Conservation (phyloP, 345 rosid species). For the Toxicodendron radicans region DNA sequence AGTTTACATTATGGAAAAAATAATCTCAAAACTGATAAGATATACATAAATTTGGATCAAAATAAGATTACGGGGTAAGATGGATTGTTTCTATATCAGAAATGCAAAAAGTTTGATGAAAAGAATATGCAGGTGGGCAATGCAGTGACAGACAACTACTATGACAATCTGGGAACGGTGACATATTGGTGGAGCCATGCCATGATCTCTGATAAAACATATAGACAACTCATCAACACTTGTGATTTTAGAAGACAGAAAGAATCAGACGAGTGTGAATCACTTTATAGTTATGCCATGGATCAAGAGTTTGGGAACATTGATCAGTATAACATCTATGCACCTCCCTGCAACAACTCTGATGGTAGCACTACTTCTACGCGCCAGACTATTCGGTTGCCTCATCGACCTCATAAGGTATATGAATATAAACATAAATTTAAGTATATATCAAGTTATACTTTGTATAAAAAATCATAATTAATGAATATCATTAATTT, state of each 20-base stretch:
- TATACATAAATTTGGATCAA: too few relatives aligned
- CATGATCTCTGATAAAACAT: conserved; percentile 90
- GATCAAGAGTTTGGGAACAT: conserved; percentile 93
- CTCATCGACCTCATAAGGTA: conserved; percentile 65
- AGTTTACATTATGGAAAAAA: too few relatives aligned
- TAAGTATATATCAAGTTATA: too few relatives aligned
- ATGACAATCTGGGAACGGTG: conserved; percentile 95
- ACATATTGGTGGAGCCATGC: conserved; percentile 99
- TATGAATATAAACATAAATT: not conserved
- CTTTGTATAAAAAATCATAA: not conserved
- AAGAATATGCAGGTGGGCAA: conserved; percentile 70
- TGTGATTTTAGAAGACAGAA: conserved; percentile 81
- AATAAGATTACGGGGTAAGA: too few relatives aligned
- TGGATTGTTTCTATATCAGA: not conserved
- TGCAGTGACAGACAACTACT: conserved; percentile 92
- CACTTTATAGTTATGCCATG: conserved; percentile 86
- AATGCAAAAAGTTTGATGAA: not conserved
- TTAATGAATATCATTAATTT: not conserved
- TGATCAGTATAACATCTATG: conserved; percentile 92
- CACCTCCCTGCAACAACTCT: conserved; percentile 86
- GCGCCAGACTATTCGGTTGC: conserved; percentile 53
- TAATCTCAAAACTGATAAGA: too few relatives aligned
- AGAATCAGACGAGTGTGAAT: conserved; percentile 87
- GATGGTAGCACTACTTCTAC: conserved; percentile 51
- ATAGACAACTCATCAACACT: conserved; percentile 70